Percentiles rank a stretch among this genome's conserved stretches.
These are phyloP conservation scores for Haplosporangium sp. DNA, from an alignment of 371 early-diverging fungal species.

Conservation along the genomic window DNA sequence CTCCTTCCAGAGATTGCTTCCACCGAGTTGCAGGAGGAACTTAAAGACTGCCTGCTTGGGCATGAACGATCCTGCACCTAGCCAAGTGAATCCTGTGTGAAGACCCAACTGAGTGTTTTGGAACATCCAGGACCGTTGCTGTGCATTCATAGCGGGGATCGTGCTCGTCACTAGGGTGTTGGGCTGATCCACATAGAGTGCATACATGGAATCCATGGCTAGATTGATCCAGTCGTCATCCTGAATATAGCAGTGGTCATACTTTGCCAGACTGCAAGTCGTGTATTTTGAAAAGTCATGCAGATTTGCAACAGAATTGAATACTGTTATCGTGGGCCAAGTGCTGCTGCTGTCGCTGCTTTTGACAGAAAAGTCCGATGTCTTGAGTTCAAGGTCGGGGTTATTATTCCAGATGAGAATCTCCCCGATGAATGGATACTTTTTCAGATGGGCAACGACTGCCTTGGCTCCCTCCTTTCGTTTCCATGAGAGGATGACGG, in stretches of 20 bases:
- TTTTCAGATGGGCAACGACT: conserved; percentile 62
- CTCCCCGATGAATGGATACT: conserved; percentile 71
- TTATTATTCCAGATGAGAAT: conserved; percentile 69
- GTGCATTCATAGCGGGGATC: conserved; percentile 64
- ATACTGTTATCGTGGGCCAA: conserved; percentile 41
- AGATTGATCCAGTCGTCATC: conserved; percentile 67
- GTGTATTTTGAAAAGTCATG: conserved; percentile 70
- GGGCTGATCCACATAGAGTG: conserved; percentile 65
- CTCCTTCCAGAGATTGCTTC: conserved; percentile 65
- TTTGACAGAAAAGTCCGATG: conserved; percentile 24
- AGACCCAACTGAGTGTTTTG: conserved; percentile 58
- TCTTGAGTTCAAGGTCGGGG: conserved; percentile 27
- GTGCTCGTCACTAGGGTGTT: conserved; percentile 65
- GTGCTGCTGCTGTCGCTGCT: background rate
- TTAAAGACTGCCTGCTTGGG: conserved; percentile 61
- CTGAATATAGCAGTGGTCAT: conserved; percentile 72
- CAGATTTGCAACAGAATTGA: conserved; percentile 64
- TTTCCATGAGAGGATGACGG: conserved; percentile 64
- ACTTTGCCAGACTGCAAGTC: conserved; percentile 67
- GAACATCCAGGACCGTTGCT: conserved; percentile 68
- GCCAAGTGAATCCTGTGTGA: conserved; percentile 71
- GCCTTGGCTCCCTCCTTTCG: conserved; percentile 61
- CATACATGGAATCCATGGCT: conserved; percentile 67
- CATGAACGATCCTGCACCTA: conserved; percentile 69
- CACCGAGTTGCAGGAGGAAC: conserved; percentile 68